Base-by-base conservation (phyloP, 139 green algal species). In the Chlamydomonas schloesseri region DNA sequence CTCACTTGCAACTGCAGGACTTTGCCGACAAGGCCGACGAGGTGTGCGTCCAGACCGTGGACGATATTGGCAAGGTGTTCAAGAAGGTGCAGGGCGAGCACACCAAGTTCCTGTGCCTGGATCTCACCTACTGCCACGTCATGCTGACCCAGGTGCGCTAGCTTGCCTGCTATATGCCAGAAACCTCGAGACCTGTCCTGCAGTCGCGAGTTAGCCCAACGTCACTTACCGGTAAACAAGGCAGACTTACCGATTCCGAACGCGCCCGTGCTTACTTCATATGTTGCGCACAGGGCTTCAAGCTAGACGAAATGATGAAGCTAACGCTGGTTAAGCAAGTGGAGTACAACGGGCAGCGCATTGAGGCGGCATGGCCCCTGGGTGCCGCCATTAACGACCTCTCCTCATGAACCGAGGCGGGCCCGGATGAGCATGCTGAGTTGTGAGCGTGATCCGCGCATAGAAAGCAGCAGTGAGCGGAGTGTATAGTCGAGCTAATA, bases 331-430 rank as follows among this genome's bases (percentile, higher is more conserved):
- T 95, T 14, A 96, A 96, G 90, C 93, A 95, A 87, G 92, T 99
- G 23, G 50, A 93, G 53, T 98, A 98, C 91, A 95, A 98, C 53
- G 92, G 91, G 3, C 90, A 98, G 79, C 77, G 94, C n/a, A 93
- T 98, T 33, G 97, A 99, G 84, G 96, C 95, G 14, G 94, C 95
- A 3, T 99, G 97, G 97, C 92, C 97, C 0, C 90, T 99, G 34
- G 97, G 97, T 20, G 97, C 97, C 11, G 97, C 96, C 34, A 94
- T 99, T 80, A 90, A 92, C 46, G 89, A 90, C 71, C 65, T 92
- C 37, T 81, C 75, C 13, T 87, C 71, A 20, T 88, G 14, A 86
- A 24, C 13, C 26, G 17, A 71, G 57, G 3, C 20, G 57, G 4
- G 57, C 9, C 2, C 20, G 57, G 20, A 26, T 64, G 57, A 50